phyloP scores from a whole-genome alignment of 257 asterid species.

The Phtheirospermum japonicum region DNA sequence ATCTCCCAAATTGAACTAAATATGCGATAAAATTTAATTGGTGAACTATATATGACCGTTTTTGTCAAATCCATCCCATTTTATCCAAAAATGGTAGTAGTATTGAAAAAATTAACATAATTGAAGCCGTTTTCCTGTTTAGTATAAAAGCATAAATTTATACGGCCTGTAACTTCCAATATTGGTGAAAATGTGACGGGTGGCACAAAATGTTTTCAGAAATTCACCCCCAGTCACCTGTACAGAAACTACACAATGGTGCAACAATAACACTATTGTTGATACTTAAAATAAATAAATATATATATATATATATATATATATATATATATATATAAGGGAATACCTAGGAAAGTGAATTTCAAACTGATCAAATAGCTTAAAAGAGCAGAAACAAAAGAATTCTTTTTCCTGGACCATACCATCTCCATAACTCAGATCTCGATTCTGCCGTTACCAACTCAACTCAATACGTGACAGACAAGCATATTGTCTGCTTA shows the following conservation, averaged over 20 bases:
- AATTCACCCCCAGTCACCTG: constrained; percentile 17
- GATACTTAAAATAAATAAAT: constrained; percentile 22
- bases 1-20: too few relatives aligned
- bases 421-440: constrained; percentile 20
- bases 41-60: too few relatives aligned
- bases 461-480: constrained; percentile 11
- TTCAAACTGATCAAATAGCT: constrained; percentile 20
- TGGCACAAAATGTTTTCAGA: constrained; percentile 21
- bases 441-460: constrained; percentile 25
- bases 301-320: too few relatives aligned
- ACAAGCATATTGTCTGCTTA: neutral
- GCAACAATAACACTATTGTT: constrained; percentile 26
- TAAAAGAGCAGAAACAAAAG: constrained; percentile 16
- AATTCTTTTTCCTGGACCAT: constrained; percentile 18
- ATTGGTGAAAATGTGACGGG: neutral
- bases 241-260: constrained; percentile 29
- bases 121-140: too few relatives aligned
- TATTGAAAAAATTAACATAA: too few relatives aligned
- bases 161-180: neutral
- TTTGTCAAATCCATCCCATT: too few relatives aligned
- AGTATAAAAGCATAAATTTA: neutral
- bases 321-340: constrained; percentile 23
- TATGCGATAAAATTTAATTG: too few relatives aligned
- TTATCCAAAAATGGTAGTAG: too few relatives aligned
- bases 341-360: constrained; percentile 19